phyloP scores from a whole-genome alignment of 2,329 filamentous ascomycete genomes.

The Fusarium sp. region DNA sequence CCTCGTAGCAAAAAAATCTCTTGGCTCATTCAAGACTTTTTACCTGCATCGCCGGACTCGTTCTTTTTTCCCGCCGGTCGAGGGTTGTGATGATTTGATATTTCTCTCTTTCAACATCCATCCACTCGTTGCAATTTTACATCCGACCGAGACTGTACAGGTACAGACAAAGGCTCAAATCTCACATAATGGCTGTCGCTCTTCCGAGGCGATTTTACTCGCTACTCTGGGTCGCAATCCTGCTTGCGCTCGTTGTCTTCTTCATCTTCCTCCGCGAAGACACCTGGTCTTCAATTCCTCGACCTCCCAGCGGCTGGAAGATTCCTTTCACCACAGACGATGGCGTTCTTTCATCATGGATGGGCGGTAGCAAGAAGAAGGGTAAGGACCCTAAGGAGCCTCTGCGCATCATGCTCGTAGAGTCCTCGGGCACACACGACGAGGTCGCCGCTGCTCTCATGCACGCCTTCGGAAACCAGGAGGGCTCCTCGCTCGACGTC shows the following conservation, averaged over 20 bases:
- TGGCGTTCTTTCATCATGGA: conserved; percentile 36
- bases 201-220: conserved; percentile 36
- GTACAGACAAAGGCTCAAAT: neutral
- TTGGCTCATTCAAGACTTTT: conserved; percentile 13
- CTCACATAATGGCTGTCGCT: conserved; percentile 29
- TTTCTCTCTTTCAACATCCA: conserved; percentile 20
- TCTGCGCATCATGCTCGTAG: conserved; percentile 40
- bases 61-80: conserved; percentile 23
- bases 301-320: conserved; percentile 33
- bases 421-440: conserved; percentile 43
- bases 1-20: conserved; percentile 14
- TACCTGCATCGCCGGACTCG: neutral
- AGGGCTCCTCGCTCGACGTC: conserved; percentile 32
- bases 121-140: conserved; percentile 5
- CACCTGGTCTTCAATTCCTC: conserved; percentile 35
- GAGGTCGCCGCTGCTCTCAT: conserved; percentile 43
- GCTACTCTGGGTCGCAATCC: conserved; percentile 33
- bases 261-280: conserved; percentile 34
- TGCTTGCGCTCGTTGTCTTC: conserved; percentile 29
- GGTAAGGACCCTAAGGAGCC: conserved; percentile 23
- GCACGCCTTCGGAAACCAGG: conserved; percentile 39
- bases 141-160: neutral
- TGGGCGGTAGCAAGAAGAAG: conserved; percentile 11
- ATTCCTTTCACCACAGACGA: conserved; percentile 41
- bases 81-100: conserved; percentile 26